A percentile compares a stretch with the other conserved stretches of the same genome.
Conservation (phyloP, 352 stramenopile species). For the Phytopythium delawarense region DNA sequence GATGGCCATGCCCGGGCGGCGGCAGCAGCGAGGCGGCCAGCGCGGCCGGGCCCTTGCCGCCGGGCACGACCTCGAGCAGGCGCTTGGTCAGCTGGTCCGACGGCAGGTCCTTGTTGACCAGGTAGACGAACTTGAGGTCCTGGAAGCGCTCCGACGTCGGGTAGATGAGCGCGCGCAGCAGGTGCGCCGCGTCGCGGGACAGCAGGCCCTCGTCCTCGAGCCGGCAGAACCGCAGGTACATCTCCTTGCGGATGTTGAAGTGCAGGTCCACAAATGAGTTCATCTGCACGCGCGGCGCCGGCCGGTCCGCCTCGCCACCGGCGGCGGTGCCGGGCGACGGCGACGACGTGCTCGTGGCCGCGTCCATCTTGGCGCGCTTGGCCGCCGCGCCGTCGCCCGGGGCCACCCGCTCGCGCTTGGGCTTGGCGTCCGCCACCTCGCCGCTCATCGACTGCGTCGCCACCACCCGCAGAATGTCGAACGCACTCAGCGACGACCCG, state of each 20-base stretch:
- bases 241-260: slow-evolving; percentile 84
- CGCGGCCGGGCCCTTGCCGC: slow-evolving; percentile 29
- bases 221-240: slow-evolving; percentile 79
- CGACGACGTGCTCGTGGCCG: slow-evolving; percentile 14
- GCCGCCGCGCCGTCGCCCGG: slow-evolving; percentile 8
- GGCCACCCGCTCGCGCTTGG: slow-evolving; percentile 24
- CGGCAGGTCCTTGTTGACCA: slow-evolving; percentile 82
- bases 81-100: slow-evolving; percentile 74
- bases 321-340: background rate
- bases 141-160: slow-evolving; percentile 80
- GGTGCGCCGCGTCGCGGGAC: slow-evolving; percentile 59
- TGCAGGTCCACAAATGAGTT: slow-evolving; percentile 82
- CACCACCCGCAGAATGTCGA: slow-evolving; percentile 83
- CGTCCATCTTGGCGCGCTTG: slow-evolving; percentile 33
- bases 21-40: slow-evolving; percentile 17
- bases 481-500: slow-evolving; percentile 50
- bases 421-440: slow-evolving; percentile 41
- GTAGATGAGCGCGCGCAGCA: slow-evolving; percentile 76
- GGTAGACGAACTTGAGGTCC: slow-evolving; percentile 86
- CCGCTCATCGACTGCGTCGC: slow-evolving; percentile 58
- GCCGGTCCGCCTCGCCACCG: slow-evolving; percentile 18
- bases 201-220: slow-evolving; percentile 74
- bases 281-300: slow-evolving; percentile 47
- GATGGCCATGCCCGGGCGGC: slow-evolving; percentile 4
- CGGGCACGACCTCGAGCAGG: slow-evolving; percentile 63